Conservation (phyloP, 345 rosid species). For the Salix dunnii region DNA sequence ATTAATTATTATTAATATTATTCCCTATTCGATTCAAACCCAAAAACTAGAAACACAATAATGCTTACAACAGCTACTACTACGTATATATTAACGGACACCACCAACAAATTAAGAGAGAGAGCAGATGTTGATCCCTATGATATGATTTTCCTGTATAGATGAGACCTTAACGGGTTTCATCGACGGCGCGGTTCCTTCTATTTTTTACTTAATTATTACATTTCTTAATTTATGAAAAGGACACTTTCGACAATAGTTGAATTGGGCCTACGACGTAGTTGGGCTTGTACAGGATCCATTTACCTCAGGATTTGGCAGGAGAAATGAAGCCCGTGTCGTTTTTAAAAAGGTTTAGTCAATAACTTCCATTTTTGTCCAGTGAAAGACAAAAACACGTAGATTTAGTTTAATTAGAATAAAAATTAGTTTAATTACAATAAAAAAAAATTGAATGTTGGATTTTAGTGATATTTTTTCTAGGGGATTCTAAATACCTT, state of each 20-base stretch:
- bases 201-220: background rate
- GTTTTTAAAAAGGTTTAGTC: no score
- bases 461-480: no score
- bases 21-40: background rate
- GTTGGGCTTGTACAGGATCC: background rate
- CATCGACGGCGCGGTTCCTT: background rate
- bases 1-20: slow-evolving; percentile 18
- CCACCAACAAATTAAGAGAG: background rate
- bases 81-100: background rate
- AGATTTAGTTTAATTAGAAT: no score
- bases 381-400: no score
- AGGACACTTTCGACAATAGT: background rate
- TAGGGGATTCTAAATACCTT: no score
- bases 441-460: no score
- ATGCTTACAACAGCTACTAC: background rate
- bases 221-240: background rate
- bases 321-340: no score
- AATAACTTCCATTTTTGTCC: no score
- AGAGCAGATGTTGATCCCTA: background rate
- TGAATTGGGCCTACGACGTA: background rate
- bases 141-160: background rate
- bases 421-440: no score
- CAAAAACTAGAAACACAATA: background rate
- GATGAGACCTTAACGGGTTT: background rate
- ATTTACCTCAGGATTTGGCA: background rate